phyloP scores from a whole-genome alignment of 169 alveolate species.

The Cryptosporidium baileyi region DNA sequence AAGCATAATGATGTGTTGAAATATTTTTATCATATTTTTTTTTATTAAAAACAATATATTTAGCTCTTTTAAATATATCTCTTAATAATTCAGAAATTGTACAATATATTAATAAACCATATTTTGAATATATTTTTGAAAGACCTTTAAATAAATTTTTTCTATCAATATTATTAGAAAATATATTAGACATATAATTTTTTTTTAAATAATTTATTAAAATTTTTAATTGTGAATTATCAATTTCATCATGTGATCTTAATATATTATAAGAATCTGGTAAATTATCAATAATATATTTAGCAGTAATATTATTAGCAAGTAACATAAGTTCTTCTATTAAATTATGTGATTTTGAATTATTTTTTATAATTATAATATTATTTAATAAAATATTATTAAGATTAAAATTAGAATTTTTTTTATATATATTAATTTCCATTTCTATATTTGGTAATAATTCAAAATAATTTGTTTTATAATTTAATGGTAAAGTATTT shows the following conservation, averaged over 20 bases:
- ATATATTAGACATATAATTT: neutral
- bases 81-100: slow-evolving; percentile 16
- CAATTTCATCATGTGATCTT: slow-evolving; percentile 1
- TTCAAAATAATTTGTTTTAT: neutral
- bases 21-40: neutral
- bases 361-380: neutral
- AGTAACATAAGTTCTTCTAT: slow-evolving; percentile 98
- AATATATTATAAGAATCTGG: neutral
- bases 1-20: slow-evolving; percentile 79
- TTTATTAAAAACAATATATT: neutral
- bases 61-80: slow-evolving; percentile 40
- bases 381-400: neutral
- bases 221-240: neutral
- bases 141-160: neutral
- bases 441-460: slow-evolving; percentile 4
- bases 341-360: slow-evolving; percentile 76
- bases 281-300: neutral
- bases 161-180: neutral
- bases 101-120: neutral
- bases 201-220: slow-evolving; percentile 1
- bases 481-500: neutral
- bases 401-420: neutral
- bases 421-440: no score
- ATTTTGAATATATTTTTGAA: neutral
- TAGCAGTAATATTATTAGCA: slow-evolving; percentile 85